These are phyloP conservation scores for Limnomonas spitsbergensis DNA, from an alignment of 139 green algal genomes.

Conservation along the genomic window DNA sequence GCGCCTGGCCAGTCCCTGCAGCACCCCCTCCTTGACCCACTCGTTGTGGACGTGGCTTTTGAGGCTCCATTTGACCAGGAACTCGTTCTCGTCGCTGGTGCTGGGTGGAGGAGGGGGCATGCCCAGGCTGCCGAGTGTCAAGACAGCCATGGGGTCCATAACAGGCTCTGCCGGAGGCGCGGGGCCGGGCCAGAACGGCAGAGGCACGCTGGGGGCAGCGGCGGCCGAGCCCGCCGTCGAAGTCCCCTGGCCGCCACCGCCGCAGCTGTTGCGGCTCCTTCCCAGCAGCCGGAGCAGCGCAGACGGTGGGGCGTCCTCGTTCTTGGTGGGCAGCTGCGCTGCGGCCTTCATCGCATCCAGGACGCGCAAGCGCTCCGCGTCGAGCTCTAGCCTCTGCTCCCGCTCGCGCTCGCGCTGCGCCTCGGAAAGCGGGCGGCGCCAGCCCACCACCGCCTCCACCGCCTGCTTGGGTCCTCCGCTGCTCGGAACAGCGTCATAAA, in stretches of 20 bases:
- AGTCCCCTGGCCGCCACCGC: neutral
- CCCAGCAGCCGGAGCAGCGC: neutral
- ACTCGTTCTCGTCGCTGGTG: constrained; percentile 59
- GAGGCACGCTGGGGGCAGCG: too few species aligned
- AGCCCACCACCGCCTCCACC: constrained; percentile 73
- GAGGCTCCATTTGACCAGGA: constrained; percentile 78
- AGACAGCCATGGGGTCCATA: neutral
- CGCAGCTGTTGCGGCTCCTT: neutral
- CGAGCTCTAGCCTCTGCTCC: neutral
- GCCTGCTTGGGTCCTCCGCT: constrained; percentile 23
- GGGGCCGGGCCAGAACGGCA: constrained; percentile 10
- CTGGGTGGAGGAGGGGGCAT: neutral
- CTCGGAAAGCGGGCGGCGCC: constrained; percentile 52
- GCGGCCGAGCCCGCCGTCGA: too few species aligned
- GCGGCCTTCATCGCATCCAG: constrained; percentile 6
- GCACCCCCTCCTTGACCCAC: constrained; percentile 62
- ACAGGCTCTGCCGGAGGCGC: neutral
- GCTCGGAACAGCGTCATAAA: neutral
- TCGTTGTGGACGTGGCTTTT: constrained; percentile 77
- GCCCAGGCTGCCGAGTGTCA: neutral
- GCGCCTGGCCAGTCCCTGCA: constrained; percentile 67
- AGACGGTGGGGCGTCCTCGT: constrained; percentile 9
- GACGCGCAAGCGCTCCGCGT: constrained; percentile 10
- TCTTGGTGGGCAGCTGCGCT: neutral
- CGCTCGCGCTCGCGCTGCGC: constrained; percentile 13